Evolutionary conservation across 2,329 filamentous ascomycete genomes (phyloP), one percentile per base, ranked within the genome.

Genomic region (Microsporum ferrugineum): DNA sequence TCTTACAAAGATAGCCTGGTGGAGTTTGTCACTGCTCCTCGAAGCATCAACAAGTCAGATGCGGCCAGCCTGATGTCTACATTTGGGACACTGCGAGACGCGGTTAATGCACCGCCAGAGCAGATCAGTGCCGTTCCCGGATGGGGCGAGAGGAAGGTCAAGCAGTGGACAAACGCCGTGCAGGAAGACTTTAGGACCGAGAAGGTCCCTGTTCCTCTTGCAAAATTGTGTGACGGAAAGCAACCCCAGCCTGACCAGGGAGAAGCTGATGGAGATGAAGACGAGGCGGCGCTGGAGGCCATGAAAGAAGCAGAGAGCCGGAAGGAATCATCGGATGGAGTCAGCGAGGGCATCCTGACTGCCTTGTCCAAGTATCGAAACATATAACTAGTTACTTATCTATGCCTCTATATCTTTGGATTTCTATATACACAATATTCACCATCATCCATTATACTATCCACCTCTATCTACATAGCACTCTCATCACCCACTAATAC

Each of bases 71-170:
- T 99, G 58, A 91, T 97, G 39, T 88, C 89, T 66, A 91, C 90
- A 58, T 99, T 97, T 77, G 94, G 94, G 29, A 95, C 89, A 66
- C 76, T 99, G 62, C 84, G 86, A 66, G 88, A 88, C 41, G 92
- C 92, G 0, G 80, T 97, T 62, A 96, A 96, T 72, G 92, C 91
- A 1, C 83, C 88, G 51, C 84, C 89, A 0, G 94, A 97, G 71
- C 88, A 95, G 73, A 82, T 99, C 39, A 84, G 85, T 12, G 78
- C 89, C 64, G 84, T 99, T n/a, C 83, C 86, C 34, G 94, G 94
- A 0, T 99, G 91, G 91, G 94, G 94, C 38, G 89, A 95, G 74
- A 91, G 89, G 77, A 99, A 99, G 75, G 90, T 96, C 27, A 87
- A 88, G 73, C 83, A 85, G 62, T 97, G 92, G 92, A 87, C 82